phyloP scores from a whole-genome alignment of 495 filamentous ascomycete species.

The Bacidia rubella region DNA sequence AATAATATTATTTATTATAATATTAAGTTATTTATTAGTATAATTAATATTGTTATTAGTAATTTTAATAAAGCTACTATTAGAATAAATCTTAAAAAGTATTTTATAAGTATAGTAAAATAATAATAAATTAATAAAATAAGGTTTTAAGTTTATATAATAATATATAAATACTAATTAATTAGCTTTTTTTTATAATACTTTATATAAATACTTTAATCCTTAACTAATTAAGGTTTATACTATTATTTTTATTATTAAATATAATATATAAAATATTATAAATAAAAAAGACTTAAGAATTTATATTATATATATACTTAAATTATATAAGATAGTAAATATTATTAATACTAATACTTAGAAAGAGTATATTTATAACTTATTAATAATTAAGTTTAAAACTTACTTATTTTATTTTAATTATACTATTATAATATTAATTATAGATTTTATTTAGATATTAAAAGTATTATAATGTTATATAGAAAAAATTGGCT shows the following conservation, averaged over 20 bases:
- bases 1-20: background rate
- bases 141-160: too few relatives aligned
- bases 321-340: background rate
- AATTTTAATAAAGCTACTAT: background rate
- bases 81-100: background rate
- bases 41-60: background rate
- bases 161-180: too few relatives aligned
- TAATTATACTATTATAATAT: too few relatives aligned
- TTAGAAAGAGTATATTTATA: background rate
- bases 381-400: background rate
- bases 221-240: too few relatives aligned
- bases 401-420: background rate
- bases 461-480: background rate
- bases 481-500: background rate
- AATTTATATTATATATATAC: background rate
- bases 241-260: background rate
- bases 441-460: too few relatives aligned
- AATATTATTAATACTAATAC: background rate
- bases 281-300: background rate
- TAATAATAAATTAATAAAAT: too few relatives aligned
- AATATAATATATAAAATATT: background rate
- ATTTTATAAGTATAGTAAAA: constrained; percentile 1
- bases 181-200: too few relatives aligned
- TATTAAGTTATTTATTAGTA: background rate
- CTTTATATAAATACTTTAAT: too few relatives aligned